Percentiles rank a stretch among this genome's conserved stretches.
phyloP scores from a whole-genome alignment of 305 asterid species.

The Petunia hybrid region DNA sequence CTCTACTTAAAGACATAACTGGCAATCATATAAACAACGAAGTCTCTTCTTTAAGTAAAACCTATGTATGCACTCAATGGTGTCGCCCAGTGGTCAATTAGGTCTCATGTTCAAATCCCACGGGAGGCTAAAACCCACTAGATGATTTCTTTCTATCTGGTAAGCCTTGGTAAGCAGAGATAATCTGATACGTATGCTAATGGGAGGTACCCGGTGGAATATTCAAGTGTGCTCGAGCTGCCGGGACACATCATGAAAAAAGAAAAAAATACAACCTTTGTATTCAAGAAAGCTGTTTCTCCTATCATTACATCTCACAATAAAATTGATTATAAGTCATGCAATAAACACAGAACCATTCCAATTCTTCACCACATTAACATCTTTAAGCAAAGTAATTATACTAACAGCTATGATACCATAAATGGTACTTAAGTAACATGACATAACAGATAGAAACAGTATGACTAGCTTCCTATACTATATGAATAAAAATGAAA shows the following conservation, averaged over 20 bases:
- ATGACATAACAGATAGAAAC: conserved; percentile 26
- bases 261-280: neutral
- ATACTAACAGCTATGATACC: conserved; percentile 2
- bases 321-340: neutral
- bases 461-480: neutral
- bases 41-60: neutral
- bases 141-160: no score
- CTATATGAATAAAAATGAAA: neutral
- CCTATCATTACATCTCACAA: neutral
- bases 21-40: neutral
- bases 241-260: no score
- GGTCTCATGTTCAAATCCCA: no score
- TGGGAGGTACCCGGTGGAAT: no score
- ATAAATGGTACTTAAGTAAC: neutral
- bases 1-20: neutral
- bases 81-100: no score
- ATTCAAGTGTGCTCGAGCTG: no score
- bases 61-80: neutral
- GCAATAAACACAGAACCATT: neutral
- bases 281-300: neutral
- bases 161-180: no score
- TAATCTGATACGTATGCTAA: no score
- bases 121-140: no score
- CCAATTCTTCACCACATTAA: neutral
- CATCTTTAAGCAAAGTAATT: neutral